Evolutionary conservation across 176 grass and related monocot genomes (phyloP), one percentile per base, ranked within the genome.

Genomic region (Urochloa ruziziensis): DNA sequence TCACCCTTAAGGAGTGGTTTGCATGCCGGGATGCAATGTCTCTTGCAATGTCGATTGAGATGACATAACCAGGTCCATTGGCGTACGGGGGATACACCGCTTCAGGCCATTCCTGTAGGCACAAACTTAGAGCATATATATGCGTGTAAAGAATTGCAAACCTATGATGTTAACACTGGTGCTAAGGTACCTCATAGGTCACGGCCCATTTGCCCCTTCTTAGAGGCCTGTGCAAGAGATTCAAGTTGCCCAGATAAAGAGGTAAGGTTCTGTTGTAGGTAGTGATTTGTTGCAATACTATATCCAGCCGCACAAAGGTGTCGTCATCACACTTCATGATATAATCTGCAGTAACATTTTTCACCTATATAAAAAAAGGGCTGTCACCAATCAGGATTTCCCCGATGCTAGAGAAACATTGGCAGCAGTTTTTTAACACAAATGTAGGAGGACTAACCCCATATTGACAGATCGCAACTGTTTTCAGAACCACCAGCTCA

Each of bases 401-500:
- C 10, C 8, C 0, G 5, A 13, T 77, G 48, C 18, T 44, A 2
- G 6, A 3, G n/a, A 28, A n/a, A 39, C 47, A 80, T n/a, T 67
- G 66, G 36, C 46, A n/a, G 46, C 53, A 32, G 32, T 4, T 43
- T 56, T 47, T 61, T 47, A 29, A 73, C 0, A 19, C 24, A 48
- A 78, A 27, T 46, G 32, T 47, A 69, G 62, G 10, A 71, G 56
- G 67, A 83, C 85, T 89, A 75, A 94, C 96, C 82, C 96, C 93
- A 43, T 84, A 96, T 80, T 99, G 83, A 89, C 93, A 92, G 87
- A 99, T 96, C 7, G 96, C 93, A 42, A 94, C 89, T 67, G 96
- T 95, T 92, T 99, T 99, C 54, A 99, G 96, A 83, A 99, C 96
- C 63, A 96, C 96, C 44, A 99, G 75, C 44, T 99, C 96, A 73